A percentile compares a stretch with the other conserved stretches of the same genome.
Evolutionary conservation across 2,329 filamentous ascomycete species (phyloP).

Genomic region (Metarhizium humberi): DNA sequence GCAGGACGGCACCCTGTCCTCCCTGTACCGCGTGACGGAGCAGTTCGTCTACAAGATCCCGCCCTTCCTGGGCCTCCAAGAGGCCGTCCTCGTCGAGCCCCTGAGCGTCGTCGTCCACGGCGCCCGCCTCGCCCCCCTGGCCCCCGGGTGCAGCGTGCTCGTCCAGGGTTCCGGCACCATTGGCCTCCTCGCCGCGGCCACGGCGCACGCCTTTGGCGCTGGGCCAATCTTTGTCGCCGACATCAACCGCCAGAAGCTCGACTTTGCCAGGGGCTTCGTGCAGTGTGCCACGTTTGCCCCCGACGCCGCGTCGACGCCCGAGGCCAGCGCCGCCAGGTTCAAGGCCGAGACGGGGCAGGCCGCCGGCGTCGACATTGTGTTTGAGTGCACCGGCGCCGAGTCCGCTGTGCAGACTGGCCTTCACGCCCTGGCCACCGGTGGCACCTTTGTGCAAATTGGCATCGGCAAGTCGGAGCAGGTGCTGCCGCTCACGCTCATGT

Average conservation of each 20-base stretch:
- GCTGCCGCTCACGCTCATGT: conserved; percentile 30
- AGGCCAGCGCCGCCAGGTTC: conserved; percentile 9
- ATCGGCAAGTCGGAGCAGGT: conserved; percentile 41
- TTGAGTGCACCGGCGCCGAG: conserved; percentile 13
- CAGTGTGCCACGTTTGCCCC: background rate
- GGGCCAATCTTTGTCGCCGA: conserved; percentile 11
- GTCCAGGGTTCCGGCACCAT: conserved; percentile 11
- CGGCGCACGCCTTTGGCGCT: conserved; percentile 14
- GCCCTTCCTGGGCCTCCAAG: conserved; percentile 41
- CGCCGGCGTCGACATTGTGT: conserved; percentile 7
- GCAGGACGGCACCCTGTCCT: conserved; percentile 61
- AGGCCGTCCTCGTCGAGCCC: conserved; percentile 41
- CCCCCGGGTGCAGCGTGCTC: conserved; percentile 11
- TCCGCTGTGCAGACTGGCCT: conserved; percentile 10
- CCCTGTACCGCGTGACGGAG: conserved; percentile 65
- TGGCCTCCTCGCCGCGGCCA: conserved; percentile 5
- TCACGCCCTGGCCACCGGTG: conserved; percentile 34
- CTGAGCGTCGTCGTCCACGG: conserved; percentile 43
- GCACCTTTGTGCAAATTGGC: conserved; percentile 37
- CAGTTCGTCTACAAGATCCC: conserved; percentile 82
- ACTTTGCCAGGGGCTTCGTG: conserved; percentile 5
- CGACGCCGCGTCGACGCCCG: background rate
- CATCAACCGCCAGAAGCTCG: conserved; percentile 17
- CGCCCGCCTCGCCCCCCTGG: conserved; percentile 14
- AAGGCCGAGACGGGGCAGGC: background rate